Evolutionary conservation across 805 yeast species (phyloP), one percentile per base, ranked within the genome.

Genomic region (Candida ascalaphidarum): DNA sequence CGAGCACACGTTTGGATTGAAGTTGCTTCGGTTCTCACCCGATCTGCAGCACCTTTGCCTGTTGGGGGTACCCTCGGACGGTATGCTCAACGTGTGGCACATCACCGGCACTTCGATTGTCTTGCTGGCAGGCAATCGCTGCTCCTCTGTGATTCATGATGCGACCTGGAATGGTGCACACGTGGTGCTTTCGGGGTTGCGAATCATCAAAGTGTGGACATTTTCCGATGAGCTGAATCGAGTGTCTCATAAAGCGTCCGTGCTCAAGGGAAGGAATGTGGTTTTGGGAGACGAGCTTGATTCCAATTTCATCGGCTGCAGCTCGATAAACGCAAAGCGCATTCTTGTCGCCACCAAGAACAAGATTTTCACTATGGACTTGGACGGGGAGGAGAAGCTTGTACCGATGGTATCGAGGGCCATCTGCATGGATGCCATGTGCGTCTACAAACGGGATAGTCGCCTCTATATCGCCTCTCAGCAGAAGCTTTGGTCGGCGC

Each of bases 1-100:
- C 30, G 85, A 77, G 35, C 92, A 81, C 48, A 60, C 68, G 9
- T 81, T 74, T 49, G 89, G 88, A 0, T 61, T 81, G 11, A 58
- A 67, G 21, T 54, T 60, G 6, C 40, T 81, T 11, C 50, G 57
- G 13, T 81, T 81, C 44, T 71, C 82, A 0, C 73, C 75, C 0
- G 72, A 75, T 35, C 76, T 79, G 28, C 57, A 50, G 22, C 58
- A 46, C 31, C 50, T 81, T 19, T 69, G 79, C 19, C 74, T 84
- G 7, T 49, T 79, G 26, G 89, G 89, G 0, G 54, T 71, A n/a
- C 56, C 74, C 3, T 77, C 74, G 39, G 92, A 81, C 46, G 85
- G 88, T 1, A 77, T 64, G 32, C 43, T 81, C 9, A 69, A 73
- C 38, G 50, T 81, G 7, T 81, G 89, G 88, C 59, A 49, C 26